These are phyloP conservation scores for Eurotiales sp. DNA, from an alignment of 2,329 filamentous ascomycete species.

Conservation along the genomic window DNA sequence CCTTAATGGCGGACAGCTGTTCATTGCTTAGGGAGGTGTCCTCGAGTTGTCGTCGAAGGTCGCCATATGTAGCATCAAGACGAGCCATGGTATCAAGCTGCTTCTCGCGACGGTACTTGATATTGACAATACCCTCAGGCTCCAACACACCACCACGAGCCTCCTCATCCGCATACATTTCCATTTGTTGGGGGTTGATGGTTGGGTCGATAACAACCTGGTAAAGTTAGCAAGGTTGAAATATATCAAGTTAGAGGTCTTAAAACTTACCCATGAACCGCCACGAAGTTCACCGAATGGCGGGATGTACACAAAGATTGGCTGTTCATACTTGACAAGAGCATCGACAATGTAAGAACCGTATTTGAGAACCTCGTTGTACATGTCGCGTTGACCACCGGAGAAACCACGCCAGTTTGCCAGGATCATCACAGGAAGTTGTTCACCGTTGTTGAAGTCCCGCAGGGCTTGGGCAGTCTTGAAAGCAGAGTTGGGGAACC, in stretches of 20 bases:
- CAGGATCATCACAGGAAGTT: slow-evolving; percentile 96
- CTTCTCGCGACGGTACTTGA: slow-evolving; percentile 97
- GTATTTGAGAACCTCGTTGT: slow-evolving; percentile 99
- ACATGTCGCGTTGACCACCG: slow-evolving; percentile 98
- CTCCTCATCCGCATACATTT: slow-evolving; percentile 98
- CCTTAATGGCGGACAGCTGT: slow-evolving; percentile 73
- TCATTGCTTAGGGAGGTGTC: slow-evolving; percentile 67
- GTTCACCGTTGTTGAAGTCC: slow-evolving; percentile 98
- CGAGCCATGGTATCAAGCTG: slow-evolving; percentile 97
- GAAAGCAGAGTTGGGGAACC: slow-evolving; percentile 99
- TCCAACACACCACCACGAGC: slow-evolving; percentile 95
- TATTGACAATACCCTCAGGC: slow-evolving; percentile 95
- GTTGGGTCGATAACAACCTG: slow-evolving; percentile 94
- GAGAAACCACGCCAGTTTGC: slow-evolving; percentile 99
- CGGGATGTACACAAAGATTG: slow-evolving; percentile 98
- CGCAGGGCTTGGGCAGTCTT: slow-evolving; percentile 99
- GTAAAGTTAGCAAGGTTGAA: slow-evolving; percentile 28
- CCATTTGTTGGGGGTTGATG: slow-evolving; percentile 94
- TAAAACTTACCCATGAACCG: slow-evolving; percentile 80
- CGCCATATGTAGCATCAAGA: slow-evolving; percentile 76
- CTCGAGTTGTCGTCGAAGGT: slow-evolving; percentile 73
- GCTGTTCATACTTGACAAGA: slow-evolving; percentile 97
- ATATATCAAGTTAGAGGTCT: slow-evolving; percentile 3
- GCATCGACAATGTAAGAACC: slow-evolving; percentile 98
- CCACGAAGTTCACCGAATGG: slow-evolving; percentile 94